Percentiles rank a stretch among this genome's conserved stretches.
These are phyloP conservation scores for Vachellia pachyceras DNA, from an alignment of 306 rosid genomes.

Conservation along the genomic window DNA sequence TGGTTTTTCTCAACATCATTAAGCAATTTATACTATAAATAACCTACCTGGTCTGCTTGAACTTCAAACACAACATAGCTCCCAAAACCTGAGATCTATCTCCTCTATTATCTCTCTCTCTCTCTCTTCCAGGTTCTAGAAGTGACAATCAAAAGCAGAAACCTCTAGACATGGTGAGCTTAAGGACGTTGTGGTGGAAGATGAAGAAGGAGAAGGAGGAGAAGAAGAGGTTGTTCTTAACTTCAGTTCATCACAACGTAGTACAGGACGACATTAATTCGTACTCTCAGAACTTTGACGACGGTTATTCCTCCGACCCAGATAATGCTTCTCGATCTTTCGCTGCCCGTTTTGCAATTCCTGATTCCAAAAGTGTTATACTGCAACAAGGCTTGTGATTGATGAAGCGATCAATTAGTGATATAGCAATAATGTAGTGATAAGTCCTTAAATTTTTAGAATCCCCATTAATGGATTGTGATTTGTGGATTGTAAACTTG, in stretches of 20 bases:
- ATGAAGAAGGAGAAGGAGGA: slow-evolving; percentile 57
- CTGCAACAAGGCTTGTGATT: background rate
- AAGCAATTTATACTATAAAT: too few relatives aligned
- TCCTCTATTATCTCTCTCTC: background rate
- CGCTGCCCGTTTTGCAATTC: slow-evolving; percentile 72
- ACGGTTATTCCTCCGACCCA: slow-evolving; percentile 56
- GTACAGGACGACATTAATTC: slow-evolving; percentile 58
- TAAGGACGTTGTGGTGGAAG: slow-evolving; percentile 60
- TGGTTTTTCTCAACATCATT: too few relatives aligned
- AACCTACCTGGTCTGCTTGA: background rate
- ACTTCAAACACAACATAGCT: background rate
- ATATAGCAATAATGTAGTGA: background rate
- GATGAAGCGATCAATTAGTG: background rate
- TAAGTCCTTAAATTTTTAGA: too few relatives aligned
- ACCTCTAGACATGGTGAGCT: slow-evolving; percentile 23
- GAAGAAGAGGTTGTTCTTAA: slow-evolving; percentile 49
- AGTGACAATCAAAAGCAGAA: background rate
- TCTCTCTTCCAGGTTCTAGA: background rate
- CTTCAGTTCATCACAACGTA: background rate
- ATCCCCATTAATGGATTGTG: too few relatives aligned
- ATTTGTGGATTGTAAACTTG: too few relatives aligned
- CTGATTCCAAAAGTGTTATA: background rate
- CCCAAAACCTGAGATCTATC: background rate
- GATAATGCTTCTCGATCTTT: slow-evolving; percentile 63
- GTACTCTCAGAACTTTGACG: slow-evolving; percentile 71